A percentile compares a stretch with the other conserved stretches of the same genome.
Conservation (phyloP, 495 filamentous ascomycete species). For the Talaromyces stipitatus region DNA sequence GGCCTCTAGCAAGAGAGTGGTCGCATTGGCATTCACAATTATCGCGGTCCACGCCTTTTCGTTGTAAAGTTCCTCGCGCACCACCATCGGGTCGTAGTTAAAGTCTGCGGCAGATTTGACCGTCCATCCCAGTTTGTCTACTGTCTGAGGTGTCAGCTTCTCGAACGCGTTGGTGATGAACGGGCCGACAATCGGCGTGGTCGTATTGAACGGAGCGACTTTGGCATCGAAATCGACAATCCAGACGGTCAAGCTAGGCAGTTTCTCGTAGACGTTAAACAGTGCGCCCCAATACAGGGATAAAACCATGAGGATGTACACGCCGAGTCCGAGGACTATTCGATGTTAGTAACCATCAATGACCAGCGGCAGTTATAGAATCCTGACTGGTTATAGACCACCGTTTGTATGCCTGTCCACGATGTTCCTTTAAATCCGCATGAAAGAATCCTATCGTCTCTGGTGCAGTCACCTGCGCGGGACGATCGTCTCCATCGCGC, state of each 20-base stretch:
- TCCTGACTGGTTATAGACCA: not conserved
- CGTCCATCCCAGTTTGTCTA: constrained; percentile 39
- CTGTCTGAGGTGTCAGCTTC: constrained; percentile 22
- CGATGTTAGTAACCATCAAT: not conserved
- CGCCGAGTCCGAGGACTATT: constrained; percentile 44
- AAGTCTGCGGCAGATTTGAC: constrained; percentile 46
- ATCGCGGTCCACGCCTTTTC: constrained; percentile 57
- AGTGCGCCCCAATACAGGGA: constrained; percentile 57
- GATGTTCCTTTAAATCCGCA: not conserved
- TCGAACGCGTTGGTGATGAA: constrained; percentile 36
- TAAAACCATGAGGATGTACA: constrained; percentile 47
- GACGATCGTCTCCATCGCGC: not conserved
- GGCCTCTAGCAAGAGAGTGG: constrained; percentile 48
- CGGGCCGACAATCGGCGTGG: constrained; percentile 48
- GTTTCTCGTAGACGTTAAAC: constrained; percentile 40
- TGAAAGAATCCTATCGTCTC: not conserved
- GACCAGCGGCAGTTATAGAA: too few relatives aligned
- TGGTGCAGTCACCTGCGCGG: not conserved
- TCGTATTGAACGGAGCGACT: constrained; percentile 39
- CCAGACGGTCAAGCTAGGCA: constrained; percentile 42
- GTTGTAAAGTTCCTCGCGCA: constrained; percentile 55
- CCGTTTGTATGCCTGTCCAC: not conserved
- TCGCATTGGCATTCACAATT: constrained; percentile 60
- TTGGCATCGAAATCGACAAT: constrained; percentile 61
- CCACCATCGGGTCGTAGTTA: constrained; percentile 48